Conservation (phyloP, 352 stramenopile genomes). For the Pythium brachiatum region DNA sequence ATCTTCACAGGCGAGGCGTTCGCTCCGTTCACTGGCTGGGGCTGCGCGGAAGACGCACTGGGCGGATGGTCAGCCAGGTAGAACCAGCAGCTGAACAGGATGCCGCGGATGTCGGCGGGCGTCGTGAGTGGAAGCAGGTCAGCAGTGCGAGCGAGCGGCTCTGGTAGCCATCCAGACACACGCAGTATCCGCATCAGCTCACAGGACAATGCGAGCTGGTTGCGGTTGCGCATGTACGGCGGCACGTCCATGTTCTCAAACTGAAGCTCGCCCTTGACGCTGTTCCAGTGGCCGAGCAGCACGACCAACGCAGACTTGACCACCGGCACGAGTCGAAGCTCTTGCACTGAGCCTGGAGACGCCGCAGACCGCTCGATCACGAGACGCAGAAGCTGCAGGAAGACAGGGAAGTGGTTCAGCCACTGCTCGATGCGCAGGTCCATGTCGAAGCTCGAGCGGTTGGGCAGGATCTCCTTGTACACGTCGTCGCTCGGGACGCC, state of each 20-base stretch:
- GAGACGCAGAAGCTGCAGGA: constrained; percentile 53
- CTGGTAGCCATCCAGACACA: constrained; percentile 56
- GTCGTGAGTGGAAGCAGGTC: constrained; percentile 70
- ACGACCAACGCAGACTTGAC: constrained; percentile 77
- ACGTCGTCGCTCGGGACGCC: constrained; percentile 70
- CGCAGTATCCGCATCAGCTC: constrained; percentile 62
- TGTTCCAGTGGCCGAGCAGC: constrained; percentile 80
- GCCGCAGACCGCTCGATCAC: constrained; percentile 36
- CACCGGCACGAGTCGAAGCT: constrained; percentile 60
- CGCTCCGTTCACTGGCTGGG: constrained; percentile 17
- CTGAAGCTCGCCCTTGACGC: constrained; percentile 62
- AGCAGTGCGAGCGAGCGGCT: constrained; percentile 42
- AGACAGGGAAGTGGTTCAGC: constrained; percentile 78
- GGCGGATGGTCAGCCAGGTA: constrained; percentile 78
- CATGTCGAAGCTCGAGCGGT: constrained; percentile 80
- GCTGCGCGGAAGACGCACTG: constrained; percentile 5
- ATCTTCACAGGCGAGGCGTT: constrained; percentile 30
- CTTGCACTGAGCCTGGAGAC: constrained; percentile 38
- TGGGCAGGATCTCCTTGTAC: constrained; percentile 82
- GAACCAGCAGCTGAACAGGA: constrained; percentile 85
- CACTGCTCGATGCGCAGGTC: constrained; percentile 82
- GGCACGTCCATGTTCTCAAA: constrained; percentile 71
- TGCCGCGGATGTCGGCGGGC: constrained; percentile 64
- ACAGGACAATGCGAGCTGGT: constrained; percentile 65
- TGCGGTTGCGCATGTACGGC: constrained; percentile 77